Base-by-base conservation (phyloP, 805 yeast genomes). In the Ogataea trehaloabstinens region DNA sequence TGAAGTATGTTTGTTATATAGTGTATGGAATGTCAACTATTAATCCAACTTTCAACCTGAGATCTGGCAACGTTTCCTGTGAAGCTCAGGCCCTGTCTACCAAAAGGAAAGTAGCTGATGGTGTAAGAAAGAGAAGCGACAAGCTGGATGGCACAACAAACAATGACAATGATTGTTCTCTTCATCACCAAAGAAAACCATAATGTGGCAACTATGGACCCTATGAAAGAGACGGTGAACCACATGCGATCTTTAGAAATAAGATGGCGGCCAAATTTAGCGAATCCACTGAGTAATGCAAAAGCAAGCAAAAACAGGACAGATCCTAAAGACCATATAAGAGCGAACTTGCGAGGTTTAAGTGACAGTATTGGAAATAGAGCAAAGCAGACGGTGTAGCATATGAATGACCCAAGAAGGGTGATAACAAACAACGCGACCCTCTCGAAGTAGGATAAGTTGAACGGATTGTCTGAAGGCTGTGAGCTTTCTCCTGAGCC, bases 31-130 rank as follows among this genome's bases (percentile, higher is more conserved):
- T 7, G 17, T 44, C 34, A 40, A 29, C 44, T 43, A 24, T 52
- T 56, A 31, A 58, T 48, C 63, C 63, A 58, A 25, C 53, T 50
- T 27, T 53, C 58, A n/a, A 56, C 51, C 34, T 55, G 58, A 10
- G 46, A 44, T 31, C 55, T 50, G 8, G 56, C 88, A 7, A 80
- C 68, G 20, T 77, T 63, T 16, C 79, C 70, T 1, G 82, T 73
- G 60, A 79, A 68, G 46, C 74, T 65, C 34, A 81, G 54, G 8
- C 90, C 82, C 42, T 81, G 80, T 4, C 86, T 81, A 7, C 97
- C 96, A 66, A 87, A 80, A 12, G 97, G 97, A 73, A 90, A 90
- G 62, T 90, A 90, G 48, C 95, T 84, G 24, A 89, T 72, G 0
- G 88, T 80, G 58, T 89, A 90, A 70, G 87, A 86, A 10, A 86